phyloP scores from a whole-genome alignment of 306 rosid genomes.

The Alnus glutinosa region DNA sequence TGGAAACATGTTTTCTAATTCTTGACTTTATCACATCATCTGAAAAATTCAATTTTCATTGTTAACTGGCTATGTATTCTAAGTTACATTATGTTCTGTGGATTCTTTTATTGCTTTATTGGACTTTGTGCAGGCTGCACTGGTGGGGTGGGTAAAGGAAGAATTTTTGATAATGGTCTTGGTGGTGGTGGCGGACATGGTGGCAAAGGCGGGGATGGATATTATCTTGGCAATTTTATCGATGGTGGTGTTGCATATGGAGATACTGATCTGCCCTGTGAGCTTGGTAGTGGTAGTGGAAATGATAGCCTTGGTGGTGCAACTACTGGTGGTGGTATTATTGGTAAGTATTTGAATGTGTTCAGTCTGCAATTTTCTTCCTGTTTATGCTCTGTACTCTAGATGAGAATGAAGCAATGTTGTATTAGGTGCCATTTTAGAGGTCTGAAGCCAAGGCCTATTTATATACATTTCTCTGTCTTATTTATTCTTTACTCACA shows the following conservation, averaged over 20 bases:
- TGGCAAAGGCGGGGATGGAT: conserved; percentile 95
- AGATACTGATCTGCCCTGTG: conserved; percentile 86
- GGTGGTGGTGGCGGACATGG: conserved; percentile 97
- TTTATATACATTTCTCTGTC: neutral
- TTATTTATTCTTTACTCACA: neutral
- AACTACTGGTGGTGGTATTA: conserved; percentile 93
- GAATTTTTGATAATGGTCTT: conserved; percentile 62
- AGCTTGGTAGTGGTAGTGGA: conserved; percentile 99
- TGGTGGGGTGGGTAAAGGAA: conserved; percentile 84
- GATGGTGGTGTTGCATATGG: conserved; percentile 87
- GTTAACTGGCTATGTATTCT: neutral
- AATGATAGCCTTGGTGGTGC: conserved; percentile 78
- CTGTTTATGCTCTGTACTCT: conserved; percentile 1
- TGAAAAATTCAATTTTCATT: conserved; percentile 8
- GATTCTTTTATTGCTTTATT: conserved; percentile 23
- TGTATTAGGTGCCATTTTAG: conserved; percentile 6
- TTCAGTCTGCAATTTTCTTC: neutral
- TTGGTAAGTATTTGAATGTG: conserved; percentile 57
- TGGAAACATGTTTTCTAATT: neutral
- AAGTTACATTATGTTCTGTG: conserved; percentile 21
- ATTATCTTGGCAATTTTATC: conserved; percentile 67
- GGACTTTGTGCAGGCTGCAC: conserved; percentile 67
- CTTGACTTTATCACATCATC: conserved; percentile 15
- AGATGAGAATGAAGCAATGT: conserved; percentile 7
- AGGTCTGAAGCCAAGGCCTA: neutral